Evolutionary conservation across 2,329 filamentous ascomycete genomes (phyloP), one percentile per base, ranked within the genome.

Genomic region (Pestalotiopsis sp.): DNA sequence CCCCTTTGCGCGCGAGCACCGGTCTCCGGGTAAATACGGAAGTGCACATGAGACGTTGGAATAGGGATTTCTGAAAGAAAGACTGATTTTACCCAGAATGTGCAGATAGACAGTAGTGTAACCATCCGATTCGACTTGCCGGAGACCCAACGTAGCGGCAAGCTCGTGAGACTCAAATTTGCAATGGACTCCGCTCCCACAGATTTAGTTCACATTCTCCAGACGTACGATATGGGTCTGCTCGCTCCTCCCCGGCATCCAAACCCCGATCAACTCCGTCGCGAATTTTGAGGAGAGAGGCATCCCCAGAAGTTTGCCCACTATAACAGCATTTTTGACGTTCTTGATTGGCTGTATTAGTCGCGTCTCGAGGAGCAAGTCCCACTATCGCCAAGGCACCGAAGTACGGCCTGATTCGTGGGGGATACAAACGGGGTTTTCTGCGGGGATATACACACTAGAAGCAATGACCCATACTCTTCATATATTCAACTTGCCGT

Each of bases 331-430:
- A 56, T 24, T 26, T 11, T 10, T 35, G 14, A n/a, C 22, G 5
- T 3, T 38, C 7, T 10, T 55, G 40, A 35, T 55, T 65, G 40
- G 62, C 14, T 7, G 4, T 17, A 14, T 30, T 9, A 9, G 48
- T 55, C 62, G 62, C 62, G 62, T 65, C 62, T 65, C 62, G 62
- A 24, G 48, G 62, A 57, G 26, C 22, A 2, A 20, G 62, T n/a
- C 6, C 44, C 39, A 20, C 40, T 63, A 58, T 67, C 66, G 72
- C 73, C 71, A 75, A 74, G 72, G 67, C 72, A 69, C 73, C 72
- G 73, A 75, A 62, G 71, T 73, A 73, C 67, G 72, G 70, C 72
- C 73, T 71, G 64, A 52, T 63, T 60, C 52, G 57, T 66, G 38
- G 40, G n/a, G 64, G 60, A 64, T 68, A 64, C 55, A 60, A 68